Evolutionary conservation across 805 yeast genomes (phyloP), one percentile per base, ranked within the genome.

Genomic region (Zygotorulaspora chibaensis): DNA sequence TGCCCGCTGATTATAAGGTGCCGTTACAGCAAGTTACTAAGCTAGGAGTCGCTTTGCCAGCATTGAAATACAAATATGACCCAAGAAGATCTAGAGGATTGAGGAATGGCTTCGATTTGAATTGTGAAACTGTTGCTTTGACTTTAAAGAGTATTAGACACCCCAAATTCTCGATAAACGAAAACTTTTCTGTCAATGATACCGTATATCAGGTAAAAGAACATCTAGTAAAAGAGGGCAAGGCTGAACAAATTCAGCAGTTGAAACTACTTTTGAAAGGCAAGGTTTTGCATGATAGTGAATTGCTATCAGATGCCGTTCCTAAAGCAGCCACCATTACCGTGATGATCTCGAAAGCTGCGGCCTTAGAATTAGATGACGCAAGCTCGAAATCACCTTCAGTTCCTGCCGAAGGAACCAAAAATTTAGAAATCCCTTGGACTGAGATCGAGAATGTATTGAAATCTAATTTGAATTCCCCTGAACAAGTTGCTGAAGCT

Each of bases 101-200:
- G 10, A 36, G 20, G 2, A 18, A 33, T 16, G 34, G 39, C 3
- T 20, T 6, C 3, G 20, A 20, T n/a, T 25, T 39, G 5, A 18
- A 20, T 12, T 8, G 29, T 6, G 25, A 25, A 8, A 17, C 39
- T 31, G 42, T 55, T 15, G 47, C 51, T 11, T 65, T 75, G 12
- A 56, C 63, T 3, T 71, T 87, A 59, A 83, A 83, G 63, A 83
- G 90, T 26, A 75, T 87, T 44, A 80, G 81, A 55, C 77, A 83
- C 3, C 95, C 95, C 5, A 85, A 81, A 58, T 84, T 86, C 63
- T 61, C 67, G 31, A 51, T 68, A 12, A 52, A 59, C 12, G 50
- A 62, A 17, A 50, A 59, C 17, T 55, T 61, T n/a, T 35, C 48
- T 20, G 31, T 51, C 1, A 54, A 58, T 10, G 66, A 61, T 8